A percentile compares a stretch with the other conserved stretches of the same genome.
phyloP scores from a whole-genome alignment of 176 grass and related monocot species.

The Oryza longistaminata region DNA sequence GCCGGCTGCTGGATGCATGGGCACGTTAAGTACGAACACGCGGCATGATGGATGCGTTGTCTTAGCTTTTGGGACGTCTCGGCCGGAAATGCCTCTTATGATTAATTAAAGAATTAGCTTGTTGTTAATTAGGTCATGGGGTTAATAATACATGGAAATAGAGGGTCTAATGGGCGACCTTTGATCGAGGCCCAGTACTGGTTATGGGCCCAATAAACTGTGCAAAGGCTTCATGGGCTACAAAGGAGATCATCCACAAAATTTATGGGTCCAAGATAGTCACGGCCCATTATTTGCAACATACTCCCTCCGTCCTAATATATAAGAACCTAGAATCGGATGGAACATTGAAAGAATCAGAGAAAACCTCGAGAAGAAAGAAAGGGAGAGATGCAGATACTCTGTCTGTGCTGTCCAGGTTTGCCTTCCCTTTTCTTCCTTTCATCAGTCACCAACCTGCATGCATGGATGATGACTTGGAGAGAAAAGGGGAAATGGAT shows the following conservation, averaged over 20 bases:
- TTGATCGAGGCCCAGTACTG: not conserved
- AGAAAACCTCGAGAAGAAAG: too few relatives aligned
- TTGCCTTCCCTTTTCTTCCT: too few relatives aligned
- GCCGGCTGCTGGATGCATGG: too few relatives aligned
- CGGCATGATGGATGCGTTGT: not conserved
- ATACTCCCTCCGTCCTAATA: not conserved
- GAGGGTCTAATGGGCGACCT: not conserved
- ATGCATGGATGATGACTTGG: too few relatives aligned
- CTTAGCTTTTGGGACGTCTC: not conserved
- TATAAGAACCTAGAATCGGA: too few relatives aligned
- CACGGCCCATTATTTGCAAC: not conserved
- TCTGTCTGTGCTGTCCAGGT: too few relatives aligned
- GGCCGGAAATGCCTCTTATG: not conserved
- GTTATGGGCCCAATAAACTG: not conserved
- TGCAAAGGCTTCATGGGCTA: not conserved
- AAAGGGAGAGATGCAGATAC: too few relatives aligned
- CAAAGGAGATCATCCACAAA: not conserved
- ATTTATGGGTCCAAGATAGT: not conserved
- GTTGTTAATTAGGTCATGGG: too few relatives aligned
- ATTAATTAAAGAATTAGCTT: not conserved
- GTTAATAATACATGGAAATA: too few relatives aligned
- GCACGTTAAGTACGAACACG: not conserved
- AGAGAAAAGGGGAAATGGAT: too few relatives aligned
- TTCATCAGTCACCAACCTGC: too few relatives aligned
- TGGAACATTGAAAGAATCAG: too few relatives aligned